These are phyloP conservation scores for Flaveria ramosissima DNA, from an alignment of 129 eudicot species.

Conservation along the genomic window DNA sequence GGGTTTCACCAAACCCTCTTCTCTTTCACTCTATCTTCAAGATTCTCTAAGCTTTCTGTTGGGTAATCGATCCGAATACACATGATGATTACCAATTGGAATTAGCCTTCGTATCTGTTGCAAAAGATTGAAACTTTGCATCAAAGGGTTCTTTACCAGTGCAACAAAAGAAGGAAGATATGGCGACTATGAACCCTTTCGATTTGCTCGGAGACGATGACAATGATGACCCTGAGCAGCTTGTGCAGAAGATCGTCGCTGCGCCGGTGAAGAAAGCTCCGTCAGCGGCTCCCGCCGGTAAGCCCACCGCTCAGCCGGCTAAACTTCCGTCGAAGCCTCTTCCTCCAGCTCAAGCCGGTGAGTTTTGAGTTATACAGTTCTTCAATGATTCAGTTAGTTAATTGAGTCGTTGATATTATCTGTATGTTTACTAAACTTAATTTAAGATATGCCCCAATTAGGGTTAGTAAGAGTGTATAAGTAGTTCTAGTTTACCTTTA, in stretches of 20 bases:
- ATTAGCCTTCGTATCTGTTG: conserved; percentile 14
- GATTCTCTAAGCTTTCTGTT: not conserved
- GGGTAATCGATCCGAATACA: conserved; percentile 9
- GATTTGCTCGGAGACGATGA: conserved; percentile 92
- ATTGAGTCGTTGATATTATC: not conserved
- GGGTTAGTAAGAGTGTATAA: too few relatives aligned
- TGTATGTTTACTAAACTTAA: not conserved
- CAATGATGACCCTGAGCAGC: conserved; percentile 67
- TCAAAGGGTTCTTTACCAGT: conserved; percentile 22
- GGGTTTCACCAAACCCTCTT: conserved; percentile 53
- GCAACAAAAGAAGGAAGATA: conserved; percentile 26
- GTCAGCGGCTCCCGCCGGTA: conserved; percentile 39
- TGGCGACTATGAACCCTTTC: conserved; percentile 88
- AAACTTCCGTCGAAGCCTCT: conserved; percentile 77
- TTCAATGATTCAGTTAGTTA: not conserved
- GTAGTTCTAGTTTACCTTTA: too few relatives aligned
- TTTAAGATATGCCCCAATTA: too few relatives aligned
- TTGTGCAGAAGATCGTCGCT: conserved; percentile 55
- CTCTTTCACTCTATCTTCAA: conserved; percentile 2
- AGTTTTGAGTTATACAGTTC: conserved; percentile 3
- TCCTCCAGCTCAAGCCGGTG: conserved; percentile 92
- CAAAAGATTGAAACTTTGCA: conserved; percentile 30
- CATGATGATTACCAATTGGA: conserved; percentile 21
- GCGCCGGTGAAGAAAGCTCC: conserved; percentile 44
- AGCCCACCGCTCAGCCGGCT: conserved; percentile 40